Percentiles rank a stretch among this genome's conserved stretches.
These are phyloP conservation scores for Vitis hybrid DNA, from an alignment of 177 flowering plant species.

Conservation along the genomic window DNA sequence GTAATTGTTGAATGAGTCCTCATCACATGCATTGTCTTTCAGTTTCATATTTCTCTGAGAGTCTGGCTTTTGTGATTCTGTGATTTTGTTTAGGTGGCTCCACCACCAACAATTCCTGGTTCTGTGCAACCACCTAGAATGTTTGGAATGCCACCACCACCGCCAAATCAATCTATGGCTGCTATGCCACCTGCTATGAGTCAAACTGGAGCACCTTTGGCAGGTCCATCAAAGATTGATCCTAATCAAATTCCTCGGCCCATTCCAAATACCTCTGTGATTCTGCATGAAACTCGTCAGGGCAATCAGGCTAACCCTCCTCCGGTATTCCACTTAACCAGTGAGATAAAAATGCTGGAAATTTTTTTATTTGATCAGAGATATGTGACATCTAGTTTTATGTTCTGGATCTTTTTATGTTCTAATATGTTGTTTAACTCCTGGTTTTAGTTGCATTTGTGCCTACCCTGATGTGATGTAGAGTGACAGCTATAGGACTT, in stretches of 20 bases:
- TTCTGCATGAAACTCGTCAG: slow-evolving; percentile 77
- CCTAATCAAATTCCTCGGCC: slow-evolving; percentile 97
- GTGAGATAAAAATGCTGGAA: neutral
- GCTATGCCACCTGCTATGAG: slow-evolving; percentile 55
- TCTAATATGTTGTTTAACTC: neutral
- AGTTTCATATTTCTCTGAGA: slow-evolving; percentile 6
- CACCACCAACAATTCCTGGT: slow-evolving; percentile 52
- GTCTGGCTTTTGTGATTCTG: slow-evolving; percentile 11
- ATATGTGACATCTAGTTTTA: neutral
- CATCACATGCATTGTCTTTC: neutral
- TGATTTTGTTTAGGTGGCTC: slow-evolving; percentile 38
- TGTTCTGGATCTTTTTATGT: neutral
- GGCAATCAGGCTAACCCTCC: slow-evolving; percentile 82
- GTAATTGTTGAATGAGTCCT: neutral
- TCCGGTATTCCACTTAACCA: slow-evolving; percentile 52
- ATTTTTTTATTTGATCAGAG: neutral
- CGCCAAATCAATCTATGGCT: slow-evolving; percentile 61
- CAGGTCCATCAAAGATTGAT: slow-evolving; percentile 82
- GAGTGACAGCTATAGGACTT: neutral
- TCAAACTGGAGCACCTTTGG: slow-evolving; percentile 51
- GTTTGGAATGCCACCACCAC: slow-evolving; percentile 73
- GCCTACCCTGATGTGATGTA: neutral
- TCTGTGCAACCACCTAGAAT: slow-evolving; percentile 57
- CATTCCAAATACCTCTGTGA: slow-evolving; percentile 53
- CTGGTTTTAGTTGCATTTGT: neutral